Evolutionary conservation across 306 rosid genomes (phyloP).

Genomic region (Carpinus viminea): DNA sequence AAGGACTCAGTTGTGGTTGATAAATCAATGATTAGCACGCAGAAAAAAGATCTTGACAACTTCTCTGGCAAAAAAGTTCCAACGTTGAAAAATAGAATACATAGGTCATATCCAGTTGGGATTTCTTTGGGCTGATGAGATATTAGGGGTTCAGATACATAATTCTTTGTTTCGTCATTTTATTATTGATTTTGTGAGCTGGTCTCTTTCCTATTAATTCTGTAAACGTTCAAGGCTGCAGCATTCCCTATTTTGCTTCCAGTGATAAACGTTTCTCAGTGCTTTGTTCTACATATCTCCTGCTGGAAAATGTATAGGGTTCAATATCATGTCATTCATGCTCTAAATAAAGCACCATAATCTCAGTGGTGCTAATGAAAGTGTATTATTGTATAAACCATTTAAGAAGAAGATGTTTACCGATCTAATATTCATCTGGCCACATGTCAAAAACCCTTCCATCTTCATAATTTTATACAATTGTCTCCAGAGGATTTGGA

Average conservation of each 20-base stretch:
- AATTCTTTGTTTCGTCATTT: neutral
- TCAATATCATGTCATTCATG: slow-evolving; percentile 10
- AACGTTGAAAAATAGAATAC: slow-evolving; percentile 37
- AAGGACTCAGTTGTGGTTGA: slow-evolving; percentile 19
- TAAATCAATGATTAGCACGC: slow-evolving; percentile 9
- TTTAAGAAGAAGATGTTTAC: neutral
- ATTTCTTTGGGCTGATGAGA: slow-evolving; percentile 32
- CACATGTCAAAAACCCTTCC: neutral
- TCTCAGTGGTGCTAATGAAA: neutral
- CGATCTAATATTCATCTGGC: neutral
- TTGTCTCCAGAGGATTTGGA: neutral
- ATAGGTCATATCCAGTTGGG: slow-evolving; percentile 48
- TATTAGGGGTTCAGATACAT: slow-evolving; percentile 22
- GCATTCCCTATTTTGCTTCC: slow-evolving; percentile 2
- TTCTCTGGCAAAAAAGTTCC: slow-evolving; percentile 23
- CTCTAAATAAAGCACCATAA: neutral
- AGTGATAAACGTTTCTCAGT: neutral
- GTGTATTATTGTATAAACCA: neutral
- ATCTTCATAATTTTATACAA: neutral
- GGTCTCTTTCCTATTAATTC: slow-evolving; percentile 2
- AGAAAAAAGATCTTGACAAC: slow-evolving; percentile 15
- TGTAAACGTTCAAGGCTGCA: neutral
- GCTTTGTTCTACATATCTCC: neutral
- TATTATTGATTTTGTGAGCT: neutral
- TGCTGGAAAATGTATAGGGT: neutral